Conservation (phyloP, 768 basidiomycete species). For the Pisolithus microcarpus region DNA sequence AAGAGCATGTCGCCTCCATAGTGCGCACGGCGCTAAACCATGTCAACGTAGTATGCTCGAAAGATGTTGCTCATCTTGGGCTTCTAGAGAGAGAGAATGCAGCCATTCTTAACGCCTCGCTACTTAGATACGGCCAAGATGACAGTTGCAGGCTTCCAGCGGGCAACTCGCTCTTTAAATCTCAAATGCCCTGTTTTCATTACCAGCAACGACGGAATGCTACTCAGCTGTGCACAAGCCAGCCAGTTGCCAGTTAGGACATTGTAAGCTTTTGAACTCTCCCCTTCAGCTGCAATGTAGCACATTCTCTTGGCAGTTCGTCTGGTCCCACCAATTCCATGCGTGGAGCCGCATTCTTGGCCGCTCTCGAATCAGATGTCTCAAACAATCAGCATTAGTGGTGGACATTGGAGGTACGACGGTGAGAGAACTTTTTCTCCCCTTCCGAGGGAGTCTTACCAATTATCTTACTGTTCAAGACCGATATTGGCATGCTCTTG, state of each 20-base stretch:
- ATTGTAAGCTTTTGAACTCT: slow-evolving; percentile 28
- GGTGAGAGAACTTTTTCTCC: slow-evolving; percentile 15
- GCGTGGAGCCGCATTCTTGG: slow-evolving; percentile 58
- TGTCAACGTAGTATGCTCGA: slow-evolving; percentile 46
- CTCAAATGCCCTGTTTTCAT: slow-evolving; percentile 46
- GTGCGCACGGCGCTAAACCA: slow-evolving; percentile 33
- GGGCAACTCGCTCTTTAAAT: slow-evolving; percentile 41
- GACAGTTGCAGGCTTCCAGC: slow-evolving; percentile 48
- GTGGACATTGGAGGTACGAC: slow-evolving; percentile 64
- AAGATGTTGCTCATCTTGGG: slow-evolving; percentile 52
- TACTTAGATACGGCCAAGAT: slow-evolving; percentile 51
- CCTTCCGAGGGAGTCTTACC: slow-evolving; percentile 1
- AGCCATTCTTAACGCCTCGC: slow-evolving; percentile 58
- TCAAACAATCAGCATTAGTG: slow-evolving; percentile 40
- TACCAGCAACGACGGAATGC: slow-evolving; percentile 55
- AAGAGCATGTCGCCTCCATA: slow-evolving; percentile 39
- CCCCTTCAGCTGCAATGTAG: slow-evolving; percentile 8
- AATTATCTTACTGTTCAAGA: slow-evolving; percentile 18
- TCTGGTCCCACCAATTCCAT: slow-evolving; percentile 64
- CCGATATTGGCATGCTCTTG: slow-evolving; percentile 56
- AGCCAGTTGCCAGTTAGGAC: slow-evolving; percentile 56
- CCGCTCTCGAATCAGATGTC: slow-evolving; percentile 32
- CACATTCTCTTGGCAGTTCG: slow-evolving; percentile 21
- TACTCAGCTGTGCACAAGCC: slow-evolving; percentile 43
- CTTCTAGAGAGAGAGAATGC: slow-evolving; percentile 64